phyloP scores from a whole-genome alignment of 306 rosid species.

The Quercus aquifolioides region DNA sequence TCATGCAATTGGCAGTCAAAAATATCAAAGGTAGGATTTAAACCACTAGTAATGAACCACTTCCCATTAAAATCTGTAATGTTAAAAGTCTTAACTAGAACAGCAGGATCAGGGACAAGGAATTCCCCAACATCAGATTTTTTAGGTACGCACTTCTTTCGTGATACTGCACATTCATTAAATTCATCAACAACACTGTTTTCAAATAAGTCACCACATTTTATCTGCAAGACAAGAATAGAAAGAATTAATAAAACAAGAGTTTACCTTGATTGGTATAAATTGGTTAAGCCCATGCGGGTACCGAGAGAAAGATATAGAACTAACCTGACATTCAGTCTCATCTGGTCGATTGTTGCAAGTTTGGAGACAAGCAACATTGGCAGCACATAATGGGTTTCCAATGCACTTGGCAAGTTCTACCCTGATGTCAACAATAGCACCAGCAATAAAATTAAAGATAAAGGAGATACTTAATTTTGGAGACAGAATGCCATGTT shows the following conservation, averaged over 20 bases:
- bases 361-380: conserved; percentile 93
- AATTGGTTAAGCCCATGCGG: not conserved
- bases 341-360: conserved; percentile 97
- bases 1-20: conserved; percentile 93
- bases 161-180: conserved; percentile 90
- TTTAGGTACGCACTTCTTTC: conserved; percentile 89
- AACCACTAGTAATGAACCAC: conserved; percentile 91
- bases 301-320: conserved; percentile 7
- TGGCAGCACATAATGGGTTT: conserved; percentile 91
- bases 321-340: conserved; percentile 88
- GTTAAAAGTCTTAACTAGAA: conserved; percentile 71
- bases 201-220: conserved; percentile 87
- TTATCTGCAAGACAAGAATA: conserved; percentile 51
- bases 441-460: conserved; percentile 13
- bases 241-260: conserved; percentile 19
- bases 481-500: no score
- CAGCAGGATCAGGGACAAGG: conserved; percentile 75
- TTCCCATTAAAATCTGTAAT: conserved; percentile 75
- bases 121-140: conserved; percentile 96
- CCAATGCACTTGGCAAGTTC: conserved; percentile 85
- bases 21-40: conserved; percentile 78
- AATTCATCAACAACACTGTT: conserved; percentile 91
- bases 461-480: not conserved
- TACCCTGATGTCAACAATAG: conserved; percentile 51
- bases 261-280: conserved; percentile 1